Evolutionary conservation across 148 eudicot genomes (phyloP).

Genomic region (Nepenthes gracilis): DNA sequence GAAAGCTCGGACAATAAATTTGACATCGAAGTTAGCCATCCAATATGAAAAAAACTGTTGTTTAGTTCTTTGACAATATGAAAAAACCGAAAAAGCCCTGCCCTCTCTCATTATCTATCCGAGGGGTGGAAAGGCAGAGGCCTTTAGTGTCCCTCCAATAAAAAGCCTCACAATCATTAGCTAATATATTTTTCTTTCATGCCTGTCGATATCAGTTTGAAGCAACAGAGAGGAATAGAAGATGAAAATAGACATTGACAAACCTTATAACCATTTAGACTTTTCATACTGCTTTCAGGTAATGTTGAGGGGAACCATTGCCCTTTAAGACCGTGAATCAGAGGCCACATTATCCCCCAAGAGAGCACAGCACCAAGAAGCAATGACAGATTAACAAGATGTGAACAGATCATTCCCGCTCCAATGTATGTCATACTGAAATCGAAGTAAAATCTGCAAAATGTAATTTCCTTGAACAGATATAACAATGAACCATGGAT

Average conservation of each 20-base stretch:
- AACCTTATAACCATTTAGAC: conserved; percentile 75
- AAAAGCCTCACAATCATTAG: too few relatives aligned
- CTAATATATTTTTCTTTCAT: too few relatives aligned
- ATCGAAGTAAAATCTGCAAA: conserved; percentile 75
- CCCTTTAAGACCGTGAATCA: conserved; percentile 39
- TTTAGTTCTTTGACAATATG: background rate
- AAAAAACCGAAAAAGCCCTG: too few relatives aligned
- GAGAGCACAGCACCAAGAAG: conserved; percentile 67
- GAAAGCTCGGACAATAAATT: conserved; percentile 4
- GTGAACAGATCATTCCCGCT: conserved; percentile 86
- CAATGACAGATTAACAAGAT: conserved; percentile 54
- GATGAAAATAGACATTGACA: too few relatives aligned
- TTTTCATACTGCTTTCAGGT: conserved; percentile 67
- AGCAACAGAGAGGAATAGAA: too few relatives aligned
- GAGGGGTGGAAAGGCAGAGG: too few relatives aligned
- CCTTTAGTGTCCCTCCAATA: too few relatives aligned
- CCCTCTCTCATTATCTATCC: too few relatives aligned
- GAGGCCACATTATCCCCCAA: conserved; percentile 77
- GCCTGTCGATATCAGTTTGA: too few relatives aligned
- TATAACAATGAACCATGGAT: background rate
- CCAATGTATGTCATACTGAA: conserved; percentile 72
- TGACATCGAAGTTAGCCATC: background rate
- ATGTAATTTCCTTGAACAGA: conserved; percentile 3
- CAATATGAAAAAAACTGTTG: background rate
- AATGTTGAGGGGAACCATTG: conserved; percentile 52